Percentiles rank a stretch among this genome's conserved stretches.
Evolutionary conservation across 805 yeast species (phyloP).

Genomic region (Ogataea pignaliae): DNA sequence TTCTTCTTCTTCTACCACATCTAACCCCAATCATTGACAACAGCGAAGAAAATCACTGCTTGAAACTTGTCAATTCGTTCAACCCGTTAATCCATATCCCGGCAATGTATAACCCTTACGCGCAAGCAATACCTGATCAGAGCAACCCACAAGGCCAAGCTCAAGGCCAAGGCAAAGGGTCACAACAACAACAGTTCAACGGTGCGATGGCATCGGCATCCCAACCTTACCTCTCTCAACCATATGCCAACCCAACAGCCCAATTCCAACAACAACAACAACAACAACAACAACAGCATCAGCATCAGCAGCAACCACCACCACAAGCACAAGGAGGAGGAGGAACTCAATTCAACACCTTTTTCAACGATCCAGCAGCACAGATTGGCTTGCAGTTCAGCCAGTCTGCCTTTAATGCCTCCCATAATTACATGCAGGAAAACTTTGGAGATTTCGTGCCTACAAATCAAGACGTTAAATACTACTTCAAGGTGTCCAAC

Average conservation of each 20-base stretch:
- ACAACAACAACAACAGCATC: constrained; percentile 1
- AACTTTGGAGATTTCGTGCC: constrained; percentile 51
- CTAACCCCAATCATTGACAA: too few species aligned
- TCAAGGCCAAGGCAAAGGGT: too few species aligned
- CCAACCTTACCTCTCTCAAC: constrained; percentile 18
- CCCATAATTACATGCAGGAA: constrained; percentile 73
- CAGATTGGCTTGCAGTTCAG: constrained; percentile 87
- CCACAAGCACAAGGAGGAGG: constrained; percentile 2
- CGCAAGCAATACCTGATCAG: constrained; percentile 22
- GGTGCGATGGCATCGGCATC: constrained; percentile 16
- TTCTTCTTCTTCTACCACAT: too few species aligned
- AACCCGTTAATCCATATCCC: too few species aligned
- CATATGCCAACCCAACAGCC: constrained; percentile 1
- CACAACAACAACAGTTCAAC: constrained; percentile 13
- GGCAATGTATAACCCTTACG: constrained; percentile 44
- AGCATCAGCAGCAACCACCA: neutral
- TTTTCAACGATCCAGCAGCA: constrained; percentile 75
- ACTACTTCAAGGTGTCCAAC: constrained; percentile 90
- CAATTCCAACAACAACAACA: constrained; percentile 2
- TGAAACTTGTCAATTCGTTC: too few species aligned
- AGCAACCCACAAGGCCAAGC: constrained; percentile 16
- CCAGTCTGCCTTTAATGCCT: constrained; percentile 75
- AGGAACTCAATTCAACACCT: constrained; percentile 29
- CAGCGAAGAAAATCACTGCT: too few species aligned
- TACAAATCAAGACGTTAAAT: constrained; percentile 57